Base-by-base conservation (phyloP, 768 basidiomycete genomes). In the Xerocomus potaroensis region DNA sequence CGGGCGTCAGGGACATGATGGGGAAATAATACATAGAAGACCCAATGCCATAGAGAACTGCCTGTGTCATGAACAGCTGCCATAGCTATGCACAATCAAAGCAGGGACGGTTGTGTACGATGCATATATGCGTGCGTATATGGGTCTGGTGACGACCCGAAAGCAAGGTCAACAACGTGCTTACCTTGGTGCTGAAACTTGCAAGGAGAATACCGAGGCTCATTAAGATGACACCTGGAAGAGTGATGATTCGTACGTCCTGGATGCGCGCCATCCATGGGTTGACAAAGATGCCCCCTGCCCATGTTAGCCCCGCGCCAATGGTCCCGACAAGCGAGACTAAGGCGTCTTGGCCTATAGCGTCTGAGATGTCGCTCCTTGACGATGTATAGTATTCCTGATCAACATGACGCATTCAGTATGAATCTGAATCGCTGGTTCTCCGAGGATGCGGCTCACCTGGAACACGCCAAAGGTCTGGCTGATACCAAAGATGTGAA, bases 341-440 rank as follows among this genome's bases (percentile, higher is more conserved):
- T 22, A 49, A 23, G 8, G 43, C 31, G 10, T 44, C 38, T 31
- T 42, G 49, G 4, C 41, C 45, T 12, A 50, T 26, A 5, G 45
- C 45, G n/a, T 22, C 40, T 14, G 40, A 4, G 14, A 48, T 33
- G 10, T 21, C 27, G 23, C 45, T 31, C 10, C 15, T 22, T 12
- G 50, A 18, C 1, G 46, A 39, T n/a, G 35, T 43, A 24, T 47
- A 38, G n/a, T 48, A 29, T 36, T 42, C 46, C 41, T 41, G 14
- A 11, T 36, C 31, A 18, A 37, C 2, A 23, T 23, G 36, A 37
- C 15, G 15, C n/a, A n/a, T n/a, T n/a, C n/a, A n/a, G n/a, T n/a
- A n/a, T n/a, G n/a, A n/a, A n/a, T n/a, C n/a, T n/a, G n/a, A n/a
- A n/a, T n/a, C n/a, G n/a, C n/a, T n/a, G n/a, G n/a, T n/a, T n/a